Evolutionary conservation across 257 asterid genomes (phyloP).

Genomic region (Jacaranda mimosifolia): DNA sequence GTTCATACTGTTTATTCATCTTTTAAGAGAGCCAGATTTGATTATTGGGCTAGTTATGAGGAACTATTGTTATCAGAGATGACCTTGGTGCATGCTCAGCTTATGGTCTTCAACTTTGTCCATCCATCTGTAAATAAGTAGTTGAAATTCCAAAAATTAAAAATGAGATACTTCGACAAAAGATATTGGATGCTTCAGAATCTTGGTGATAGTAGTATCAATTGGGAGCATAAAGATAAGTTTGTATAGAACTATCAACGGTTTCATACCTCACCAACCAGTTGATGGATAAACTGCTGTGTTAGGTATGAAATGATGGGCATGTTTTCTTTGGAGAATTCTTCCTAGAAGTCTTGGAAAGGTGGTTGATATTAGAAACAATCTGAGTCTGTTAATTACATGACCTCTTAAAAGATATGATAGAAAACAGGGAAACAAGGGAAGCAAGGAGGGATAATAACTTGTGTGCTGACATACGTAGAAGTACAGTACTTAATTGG

Average conservation of each 20-base stretch:
- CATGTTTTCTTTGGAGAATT: background rate
- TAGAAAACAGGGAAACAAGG: background rate
- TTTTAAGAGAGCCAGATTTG: too few relatives aligned
- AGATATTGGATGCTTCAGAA: too few relatives aligned
- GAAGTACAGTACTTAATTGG: background rate
- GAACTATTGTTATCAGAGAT: too few relatives aligned
- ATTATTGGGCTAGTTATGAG: too few relatives aligned
- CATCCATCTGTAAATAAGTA: too few relatives aligned
- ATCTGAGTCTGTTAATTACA: background rate
- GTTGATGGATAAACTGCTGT: background rate
- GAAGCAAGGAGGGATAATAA: background rate
- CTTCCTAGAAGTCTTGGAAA: background rate
- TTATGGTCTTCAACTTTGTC: too few relatives aligned
- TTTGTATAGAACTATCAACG: background rate
- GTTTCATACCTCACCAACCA: conserved; percentile 1
- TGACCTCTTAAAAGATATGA: background rate
- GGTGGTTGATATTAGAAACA: too few relatives aligned
- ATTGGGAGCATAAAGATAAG: background rate
- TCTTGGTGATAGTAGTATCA: background rate
- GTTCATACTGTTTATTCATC: too few relatives aligned
- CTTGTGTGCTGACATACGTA: background rate
- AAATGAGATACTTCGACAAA: too few relatives aligned
- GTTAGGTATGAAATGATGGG: background rate
- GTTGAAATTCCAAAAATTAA: too few relatives aligned
- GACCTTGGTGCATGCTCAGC: too few relatives aligned